A percentile compares a stretch with the other conserved stretches of the same genome.
Evolutionary conservation across 768 basidiomycete species (phyloP).

Genomic region (Suillus alpinus): DNA sequence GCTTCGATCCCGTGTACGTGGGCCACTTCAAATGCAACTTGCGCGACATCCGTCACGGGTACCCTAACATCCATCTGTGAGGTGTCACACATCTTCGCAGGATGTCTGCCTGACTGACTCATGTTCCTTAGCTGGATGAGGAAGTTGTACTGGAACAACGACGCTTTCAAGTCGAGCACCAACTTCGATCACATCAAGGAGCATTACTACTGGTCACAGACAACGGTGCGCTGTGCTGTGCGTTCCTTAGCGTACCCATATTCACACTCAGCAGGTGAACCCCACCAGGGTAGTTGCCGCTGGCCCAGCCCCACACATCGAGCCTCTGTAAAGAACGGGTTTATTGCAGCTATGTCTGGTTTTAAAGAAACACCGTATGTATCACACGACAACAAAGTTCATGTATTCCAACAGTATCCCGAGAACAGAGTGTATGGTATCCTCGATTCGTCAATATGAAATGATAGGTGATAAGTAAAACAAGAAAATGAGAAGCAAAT

Average conservation of each 20-base stretch:
- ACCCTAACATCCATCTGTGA: slow-evolving; percentile 73
- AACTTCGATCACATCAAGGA: slow-evolving; percentile 77
- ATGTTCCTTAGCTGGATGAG: slow-evolving; percentile 63
- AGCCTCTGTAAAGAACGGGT: slow-evolving; percentile 43
- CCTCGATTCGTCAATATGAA: background rate
- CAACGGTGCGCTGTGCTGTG: slow-evolving; percentile 12
- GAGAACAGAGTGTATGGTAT: background rate
- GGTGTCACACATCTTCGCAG: background rate
- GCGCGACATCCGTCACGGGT: slow-evolving; percentile 80
- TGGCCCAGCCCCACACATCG: slow-evolving; percentile 70
- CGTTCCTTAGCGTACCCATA: background rate
- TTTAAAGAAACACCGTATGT: slow-evolving; percentile 13
- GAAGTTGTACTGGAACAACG: slow-evolving; percentile 87
- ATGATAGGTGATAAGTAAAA: background rate
- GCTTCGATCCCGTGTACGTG: slow-evolving; percentile 89
- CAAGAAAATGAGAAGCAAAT: background rate
- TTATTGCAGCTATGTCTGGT: background rate
- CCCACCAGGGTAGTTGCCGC: slow-evolving; percentile 72
- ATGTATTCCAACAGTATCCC: background rate
- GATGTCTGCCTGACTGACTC: background rate
- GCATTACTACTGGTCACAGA: slow-evolving; percentile 39
- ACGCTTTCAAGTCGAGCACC: slow-evolving; percentile 84
- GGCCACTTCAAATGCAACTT: slow-evolving; percentile 95
- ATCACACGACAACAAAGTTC: slow-evolving; percentile 5
- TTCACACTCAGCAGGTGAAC: slow-evolving; percentile 58